Evolutionary conservation across 2,329 filamentous ascomycete species (phyloP), one percentile per base, ranked within the genome.

Genomic region (Fusarium torreyae): DNA sequence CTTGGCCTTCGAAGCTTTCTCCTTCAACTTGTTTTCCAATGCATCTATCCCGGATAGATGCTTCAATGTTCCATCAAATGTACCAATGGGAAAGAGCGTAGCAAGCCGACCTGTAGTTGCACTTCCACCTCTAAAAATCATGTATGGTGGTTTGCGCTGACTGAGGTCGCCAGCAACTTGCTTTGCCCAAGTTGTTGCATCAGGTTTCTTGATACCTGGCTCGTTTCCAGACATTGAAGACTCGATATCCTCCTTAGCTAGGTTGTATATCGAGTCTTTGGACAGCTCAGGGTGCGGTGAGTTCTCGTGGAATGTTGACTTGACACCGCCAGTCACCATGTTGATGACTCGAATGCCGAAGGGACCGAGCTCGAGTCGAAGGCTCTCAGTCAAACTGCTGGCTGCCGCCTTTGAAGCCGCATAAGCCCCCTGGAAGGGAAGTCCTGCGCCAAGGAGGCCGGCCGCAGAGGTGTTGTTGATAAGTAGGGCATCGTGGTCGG

Each of bases 331-430:
- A 3, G 75, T 77, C 5, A 74, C 39, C 20, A 76, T 34, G 4
- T 77, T 74, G 28, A 78, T 59, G 6, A 73, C 63, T 1, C 67
- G 65, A 6, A 78, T 70, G 2, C 71, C 74, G 3, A 78, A 74
- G 0, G 76, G 76, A 1, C 48, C 55, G 4, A 78, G 74, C 45
- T 78, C 76, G 2, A 69, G 44, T 7, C 75, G 62, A 9, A 75
- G 51, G 2, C 50, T 69, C 14, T 78, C 76, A 0, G 75, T 76
- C 17, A 75, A 31, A 17, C 64, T 68, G 3, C 60, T 33, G 1
- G 69, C 59, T 3, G 76, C 76, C 1, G 73, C 71, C 33, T 78
- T 78, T 9, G 76, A 76, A 15, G 71, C 64, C 24, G 64, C 72
- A 49, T 78, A 78, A 2, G 68, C 33, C 2, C 74, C 74, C 40